phyloP scores from a whole-genome alignment of 1,284 basidiomycete species.

The Earliella scabrosa region DNA sequence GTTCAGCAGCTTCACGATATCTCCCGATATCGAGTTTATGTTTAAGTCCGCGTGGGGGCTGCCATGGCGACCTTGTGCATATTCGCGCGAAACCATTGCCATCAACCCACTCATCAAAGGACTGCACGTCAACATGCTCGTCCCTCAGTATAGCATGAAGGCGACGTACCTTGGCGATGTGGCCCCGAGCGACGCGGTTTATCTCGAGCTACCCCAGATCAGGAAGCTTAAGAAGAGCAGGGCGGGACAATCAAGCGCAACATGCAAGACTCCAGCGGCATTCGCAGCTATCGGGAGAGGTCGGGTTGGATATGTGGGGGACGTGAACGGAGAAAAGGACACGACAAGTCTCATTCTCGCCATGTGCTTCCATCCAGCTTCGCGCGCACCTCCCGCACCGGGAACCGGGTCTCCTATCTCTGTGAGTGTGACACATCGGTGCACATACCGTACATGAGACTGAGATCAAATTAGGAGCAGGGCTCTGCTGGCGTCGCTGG shows the following conservation, averaged over 20 bases:
- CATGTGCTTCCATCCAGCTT: conserved; percentile 13
- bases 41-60: conserved; percentile 17
- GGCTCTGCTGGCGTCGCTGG: neutral
- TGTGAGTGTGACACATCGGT: neutral
- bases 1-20: conserved; percentile 9
- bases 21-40: neutral
- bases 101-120: conserved; percentile 22
- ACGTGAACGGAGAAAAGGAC: conserved; percentile 11
- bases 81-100: neutral
- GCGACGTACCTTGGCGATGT: conserved; percentile 7
- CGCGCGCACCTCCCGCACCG: neutral
- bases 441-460: neutral
- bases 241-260: neutral
- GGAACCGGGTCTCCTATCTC: neutral
- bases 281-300: conserved; percentile 14
- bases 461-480: neutral
- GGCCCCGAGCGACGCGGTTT: conserved; percentile 1
- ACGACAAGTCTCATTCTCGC: conserved; percentile 11
- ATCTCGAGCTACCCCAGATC: neutral
- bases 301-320: conserved; percentile 21
- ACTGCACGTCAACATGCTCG: neutral
- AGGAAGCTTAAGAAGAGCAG: neutral
- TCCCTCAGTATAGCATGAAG: conserved; percentile 7
- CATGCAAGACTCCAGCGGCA: conserved; percentile 6
- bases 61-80: conserved; percentile 12